Conservation (phyloP, 768 basidiomycete genomes). For the Amanita jacksonii region DNA sequence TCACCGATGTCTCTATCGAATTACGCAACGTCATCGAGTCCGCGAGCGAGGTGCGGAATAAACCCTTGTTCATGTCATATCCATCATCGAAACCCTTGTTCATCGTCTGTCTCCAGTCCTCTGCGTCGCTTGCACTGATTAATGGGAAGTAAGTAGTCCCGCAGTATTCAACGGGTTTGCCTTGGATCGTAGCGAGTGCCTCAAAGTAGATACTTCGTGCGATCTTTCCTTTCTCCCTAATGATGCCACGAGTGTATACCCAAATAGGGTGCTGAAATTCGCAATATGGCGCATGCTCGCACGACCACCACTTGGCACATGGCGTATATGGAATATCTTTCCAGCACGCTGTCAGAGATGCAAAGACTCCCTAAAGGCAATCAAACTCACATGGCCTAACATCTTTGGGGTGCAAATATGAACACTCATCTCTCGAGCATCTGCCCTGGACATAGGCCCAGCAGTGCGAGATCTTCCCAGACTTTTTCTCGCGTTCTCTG, state of each 20-base stretch:
- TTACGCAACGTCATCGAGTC: too few relatives aligned
- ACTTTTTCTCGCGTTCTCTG: conserved; percentile 8
- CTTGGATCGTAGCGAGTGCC: background rate
- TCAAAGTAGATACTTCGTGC: background rate
- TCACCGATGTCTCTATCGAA: too few relatives aligned
- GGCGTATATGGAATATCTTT: conserved; percentile 8
- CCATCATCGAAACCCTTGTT: too few relatives aligned
- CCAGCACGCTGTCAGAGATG: background rate
- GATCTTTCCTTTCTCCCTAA: background rate
- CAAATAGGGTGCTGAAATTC: conserved; percentile 1
- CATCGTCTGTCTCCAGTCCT: too few relatives aligned
- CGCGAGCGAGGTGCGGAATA: too few relatives aligned
- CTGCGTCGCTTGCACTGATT: too few relatives aligned
- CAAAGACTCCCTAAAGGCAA: background rate
- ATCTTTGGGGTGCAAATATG: conserved; percentile 4
- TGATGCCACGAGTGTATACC: background rate
- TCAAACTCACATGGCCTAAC: conserved; percentile 2
- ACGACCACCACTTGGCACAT: conserved; percentile 1
- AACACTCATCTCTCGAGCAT: background rate
- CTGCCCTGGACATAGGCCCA: conserved; percentile 7
- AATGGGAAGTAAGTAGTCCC: conserved; percentile 5
- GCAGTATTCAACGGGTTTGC: background rate
- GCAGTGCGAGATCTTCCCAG: conserved; percentile 6
- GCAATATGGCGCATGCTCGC: background rate
- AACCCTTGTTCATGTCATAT: too few relatives aligned